phyloP scores from a whole-genome alignment of 805 yeast genomes.

The Candida dajiaensis region DNA sequence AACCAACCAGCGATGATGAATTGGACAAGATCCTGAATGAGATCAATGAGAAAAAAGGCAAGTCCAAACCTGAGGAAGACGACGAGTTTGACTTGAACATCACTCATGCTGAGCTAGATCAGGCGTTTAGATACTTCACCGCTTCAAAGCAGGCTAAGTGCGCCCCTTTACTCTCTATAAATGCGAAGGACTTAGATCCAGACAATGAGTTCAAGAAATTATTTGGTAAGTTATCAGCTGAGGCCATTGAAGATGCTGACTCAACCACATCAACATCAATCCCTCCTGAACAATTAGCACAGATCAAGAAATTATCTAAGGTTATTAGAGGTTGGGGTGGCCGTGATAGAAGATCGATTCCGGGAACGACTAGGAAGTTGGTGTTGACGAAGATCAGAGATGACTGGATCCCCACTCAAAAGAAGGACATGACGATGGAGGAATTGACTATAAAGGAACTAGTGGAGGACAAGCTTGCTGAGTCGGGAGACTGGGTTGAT shows the following conservation, averaged over 20 bases:
- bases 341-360: slow-evolving; percentile 62
- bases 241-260: slow-evolving; percentile 69
- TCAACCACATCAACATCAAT: slow-evolving; percentile 64
- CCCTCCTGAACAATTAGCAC: slow-evolving; percentile 62
- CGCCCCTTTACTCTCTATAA: slow-evolving; percentile 37
- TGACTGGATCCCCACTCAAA: slow-evolving; percentile 71
- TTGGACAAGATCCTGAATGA: slow-evolving; percentile 50
- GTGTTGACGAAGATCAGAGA: slow-evolving; percentile 67
- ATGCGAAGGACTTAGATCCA: slow-evolving; percentile 57
- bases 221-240: slow-evolving; percentile 66
- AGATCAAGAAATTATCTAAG: slow-evolving; percentile 44
- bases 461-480: slow-evolving; percentile 27
- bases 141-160: slow-evolving; percentile 35
- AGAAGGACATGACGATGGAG: slow-evolving; percentile 57
- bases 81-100: slow-evolving; percentile 37
- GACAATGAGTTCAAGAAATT: slow-evolving; percentile 66
- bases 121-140: slow-evolving; percentile 36
- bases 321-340: slow-evolving; percentile 85
- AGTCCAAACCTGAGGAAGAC: slow-evolving; percentile 20
- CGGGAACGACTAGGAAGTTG: slow-evolving; percentile 67
- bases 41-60: slow-evolving; percentile 24
- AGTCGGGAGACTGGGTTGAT: slow-evolving; percentile 42
- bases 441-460: slow-evolving; percentile 39
- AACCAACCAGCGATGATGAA: slow-evolving; percentile 46
- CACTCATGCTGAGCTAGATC: slow-evolving; percentile 27